Percentiles rank a stretch among this genome's conserved stretches.
Conservation (phyloP, 805 yeast genomes). For the Yamadazyma tumulicola region DNA sequence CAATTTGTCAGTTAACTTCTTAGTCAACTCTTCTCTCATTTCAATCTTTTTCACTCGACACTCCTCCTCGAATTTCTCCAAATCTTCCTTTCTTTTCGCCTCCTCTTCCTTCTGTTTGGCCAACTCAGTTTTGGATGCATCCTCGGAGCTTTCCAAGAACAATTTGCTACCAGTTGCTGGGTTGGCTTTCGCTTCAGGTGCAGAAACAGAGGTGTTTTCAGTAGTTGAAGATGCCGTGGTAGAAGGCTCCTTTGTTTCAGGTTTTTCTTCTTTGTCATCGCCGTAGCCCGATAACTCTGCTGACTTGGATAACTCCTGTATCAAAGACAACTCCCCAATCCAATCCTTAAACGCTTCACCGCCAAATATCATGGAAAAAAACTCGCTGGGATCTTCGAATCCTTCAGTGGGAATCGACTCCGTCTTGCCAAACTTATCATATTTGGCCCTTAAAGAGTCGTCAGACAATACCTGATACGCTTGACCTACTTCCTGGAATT, state of each 20-base stretch:
- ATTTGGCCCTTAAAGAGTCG: conserved; percentile 57
- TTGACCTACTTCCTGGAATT: conserved; percentile 50
- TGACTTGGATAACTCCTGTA: conserved; percentile 38
- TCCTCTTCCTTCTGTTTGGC: conserved; percentile 36
- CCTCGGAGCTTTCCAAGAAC: conserved; percentile 6
- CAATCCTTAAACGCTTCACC: conserved; percentile 76
- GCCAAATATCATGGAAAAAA: conserved; percentile 79
- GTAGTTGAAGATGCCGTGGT: not conserved
- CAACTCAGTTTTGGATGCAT: conserved; percentile 15
- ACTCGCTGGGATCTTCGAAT: conserved; percentile 79
- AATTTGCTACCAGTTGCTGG: not conserved
- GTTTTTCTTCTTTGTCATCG: conserved; percentile 17
- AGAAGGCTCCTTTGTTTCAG: conserved; percentile 19
- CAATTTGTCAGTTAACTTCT: conserved; percentile 48
- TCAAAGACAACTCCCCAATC: conserved; percentile 75
- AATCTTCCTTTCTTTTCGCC: conserved; percentile 45
- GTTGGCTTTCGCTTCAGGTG: not conserved
- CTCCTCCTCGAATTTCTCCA: conserved; percentile 74
- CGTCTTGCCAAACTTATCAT: conserved; percentile 74
- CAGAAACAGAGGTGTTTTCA: not conserved
- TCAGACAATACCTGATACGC: conserved; percentile 79
- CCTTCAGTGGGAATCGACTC: conserved; percentile 60
- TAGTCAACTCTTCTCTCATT: conserved; percentile 57
- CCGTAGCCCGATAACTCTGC: conserved; percentile 40
- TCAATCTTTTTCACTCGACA: conserved; percentile 63